Base-by-base conservation (phyloP, 352 stramenopile species). In the Pythium utonaiense region DNA sequence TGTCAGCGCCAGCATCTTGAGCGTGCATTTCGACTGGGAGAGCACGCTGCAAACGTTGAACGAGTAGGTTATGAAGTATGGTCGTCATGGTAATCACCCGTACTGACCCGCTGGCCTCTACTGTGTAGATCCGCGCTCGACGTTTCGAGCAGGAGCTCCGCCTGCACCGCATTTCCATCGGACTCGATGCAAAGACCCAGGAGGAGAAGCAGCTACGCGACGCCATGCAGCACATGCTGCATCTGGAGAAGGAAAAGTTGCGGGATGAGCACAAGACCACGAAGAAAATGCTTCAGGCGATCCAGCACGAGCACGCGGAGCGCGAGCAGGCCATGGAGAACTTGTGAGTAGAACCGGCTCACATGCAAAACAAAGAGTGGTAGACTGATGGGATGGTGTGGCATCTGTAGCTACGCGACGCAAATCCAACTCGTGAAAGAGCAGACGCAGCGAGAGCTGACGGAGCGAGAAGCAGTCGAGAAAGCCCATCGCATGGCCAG, bases 401-500 rank as follows among this genome's bases (percentile, higher is more conserved):
- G 14, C 3, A 6, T 1, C 57, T 12, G n/a, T 47, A 83, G 74
- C 54, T 91, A 89, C 45, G 57, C 74, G 17, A 86, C 82, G 36
- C 81, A 88, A 44, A 89, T 91, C 19, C 62, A 87, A 30, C 60
- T 89, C 2, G 78, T 88, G 13, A 78, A 80, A 53, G 81, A 91
- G 48, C 68, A 85, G 41, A 86, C 77, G 12, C 68, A 70, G 16
- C 79, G 75, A 21, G 78, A 91, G 60, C 53, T 73, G 4, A 72
- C 79, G 30, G 79, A 91, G 33, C 80, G 80, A 14, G 67, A 85
- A 33, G 61, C 88, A 0, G 73, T 89, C 9, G 79, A 91, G 62
- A 88, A 91, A 45, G 80, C 81, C 3, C 81, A 89, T 22, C 76
- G 78, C 33, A 58, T 78, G 27, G 82, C 76, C 1, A 89, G 79